Base-by-base conservation (phyloP, 2,329 filamentous ascomycete genomes). In the Colletotrichum nymphaeae region DNA sequence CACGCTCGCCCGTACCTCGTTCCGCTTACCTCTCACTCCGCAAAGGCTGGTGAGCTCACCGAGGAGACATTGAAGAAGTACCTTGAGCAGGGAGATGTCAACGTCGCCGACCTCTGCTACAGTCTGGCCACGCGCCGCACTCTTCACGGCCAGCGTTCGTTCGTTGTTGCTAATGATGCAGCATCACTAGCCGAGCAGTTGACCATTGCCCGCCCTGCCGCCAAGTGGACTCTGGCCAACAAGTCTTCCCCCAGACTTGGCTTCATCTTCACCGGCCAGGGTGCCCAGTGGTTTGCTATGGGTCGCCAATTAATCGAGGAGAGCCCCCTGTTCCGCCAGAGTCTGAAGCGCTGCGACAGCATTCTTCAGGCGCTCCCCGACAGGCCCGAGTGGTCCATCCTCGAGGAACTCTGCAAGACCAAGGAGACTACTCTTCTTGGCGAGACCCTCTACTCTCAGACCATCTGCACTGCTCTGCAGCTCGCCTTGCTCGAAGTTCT, bases 371-470 rank as follows among this genome's bases (percentile, higher is more conserved):
- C 75, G 14, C 76, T 80, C 77, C 74, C 83, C 67, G 71, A 72
- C 28, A 79, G 77, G 2, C 81, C 73, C 8, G 75, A 75, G 7
- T 78, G 80, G 46, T 80, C 81, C 12, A 78, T 83, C 30, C n/a
- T 75, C 71, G 75, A 37, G 69, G 82, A 82, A 60, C 80, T 83
- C 46, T 72, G 63, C 28, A 78, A 82, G 75, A 80, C 81, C 26
- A 75, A 80, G 30, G 78, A 77, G 26, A 74, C 73, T 2, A 74
- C 70, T 24, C 71, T 67, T 9, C 46, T 80, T 1, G 65, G 63
- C 32, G 63, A 77, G 52, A 76, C 81, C 0, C 73, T 78, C 3
- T 77, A 83, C 55, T 81, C 81, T 16, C 82, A 84, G 67, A 80
- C 83, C 7, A 76, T 81, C 9, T 49, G 42, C 42, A 49, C 42